A percentile compares a stretch with the other conserved stretches of the same genome.
These are phyloP conservation scores for Pelargonium fulgidum DNA, from an alignment of 441 rosid genomes.

Conservation along the genomic window DNA sequence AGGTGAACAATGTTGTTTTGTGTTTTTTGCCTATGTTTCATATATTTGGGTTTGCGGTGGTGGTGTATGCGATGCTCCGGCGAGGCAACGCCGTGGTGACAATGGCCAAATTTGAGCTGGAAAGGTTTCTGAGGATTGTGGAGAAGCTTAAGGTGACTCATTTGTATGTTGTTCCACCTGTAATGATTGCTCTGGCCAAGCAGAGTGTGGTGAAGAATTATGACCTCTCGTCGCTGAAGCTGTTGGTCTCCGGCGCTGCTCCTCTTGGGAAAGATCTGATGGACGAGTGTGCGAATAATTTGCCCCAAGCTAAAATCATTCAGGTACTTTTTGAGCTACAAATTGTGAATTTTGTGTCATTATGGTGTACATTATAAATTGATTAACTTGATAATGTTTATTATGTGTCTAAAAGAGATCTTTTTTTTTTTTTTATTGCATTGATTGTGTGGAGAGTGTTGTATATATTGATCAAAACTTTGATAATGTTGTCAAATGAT, in stretches of 20 bases:
- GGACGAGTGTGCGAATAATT: conserved; percentile 56
- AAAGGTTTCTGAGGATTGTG: conserved; percentile 36
- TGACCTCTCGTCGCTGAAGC: conserved; percentile 61
- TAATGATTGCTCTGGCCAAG: conserved; percentile 68
- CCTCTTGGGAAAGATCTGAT: conserved; percentile 80
- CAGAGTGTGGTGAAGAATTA: conserved; percentile 41
- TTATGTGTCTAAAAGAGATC: no score
- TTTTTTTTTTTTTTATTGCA: no score
- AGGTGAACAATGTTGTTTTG: conserved; percentile 39
- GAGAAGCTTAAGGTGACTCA: conserved; percentile 59
- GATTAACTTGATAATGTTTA: no score
- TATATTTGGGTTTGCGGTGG: conserved; percentile 57
- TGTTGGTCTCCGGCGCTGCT: conserved; percentile 71
- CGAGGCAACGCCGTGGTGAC: conserved; percentile 53
- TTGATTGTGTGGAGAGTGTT: no score
- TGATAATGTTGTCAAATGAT: no score
- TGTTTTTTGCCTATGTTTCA: conserved; percentile 84
- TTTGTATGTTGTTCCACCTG: conserved; percentile 78
- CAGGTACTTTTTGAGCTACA: conserved; percentile 41
- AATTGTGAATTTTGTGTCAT: neutral
- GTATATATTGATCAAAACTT: no score
- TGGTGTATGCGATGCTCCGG: conserved; percentile 49
- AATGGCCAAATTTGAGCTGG: conserved; percentile 60
- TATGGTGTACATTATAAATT: neutral
- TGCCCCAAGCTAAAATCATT: conserved; percentile 39